phyloP scores from a whole-genome alignment of 2,329 filamentous ascomycete species.

The Nemania sp. region DNA sequence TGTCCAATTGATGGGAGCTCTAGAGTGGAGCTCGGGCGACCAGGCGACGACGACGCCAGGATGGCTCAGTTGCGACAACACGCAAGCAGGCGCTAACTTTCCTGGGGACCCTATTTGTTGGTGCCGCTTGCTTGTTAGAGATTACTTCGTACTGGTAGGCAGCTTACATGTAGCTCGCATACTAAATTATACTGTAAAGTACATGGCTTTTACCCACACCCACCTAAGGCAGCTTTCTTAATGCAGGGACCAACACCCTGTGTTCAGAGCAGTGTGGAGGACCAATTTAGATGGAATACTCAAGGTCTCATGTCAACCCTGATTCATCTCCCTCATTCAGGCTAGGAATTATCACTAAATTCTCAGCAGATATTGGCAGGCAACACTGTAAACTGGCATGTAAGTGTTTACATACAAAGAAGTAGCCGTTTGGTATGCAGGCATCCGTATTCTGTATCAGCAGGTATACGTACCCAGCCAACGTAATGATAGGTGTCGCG shows the following conservation, averaged over 20 bases:
- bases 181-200: neutral
- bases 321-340: too few species aligned
- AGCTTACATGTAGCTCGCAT: neutral
- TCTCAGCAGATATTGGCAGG: too few species aligned
- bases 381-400: neutral
- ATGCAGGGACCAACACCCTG: neutral
- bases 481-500: conserved; percentile 6
- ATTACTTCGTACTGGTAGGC: neutral
- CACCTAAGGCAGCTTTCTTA: neutral
- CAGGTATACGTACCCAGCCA: neutral
- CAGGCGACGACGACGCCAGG: conserved; percentile 15
- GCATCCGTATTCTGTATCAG: conserved; percentile 4
- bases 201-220: too few species aligned
- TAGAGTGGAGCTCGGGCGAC: conserved; percentile 18
- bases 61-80: conserved; percentile 13
- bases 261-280: too few species aligned
- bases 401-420: too few species aligned
- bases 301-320: too few species aligned
- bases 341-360: too few species aligned
- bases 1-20: conserved; percentile 20
- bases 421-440: too few species aligned
- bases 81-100: conserved; percentile 17
- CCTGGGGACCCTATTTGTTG: neutral
- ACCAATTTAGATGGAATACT: too few species aligned
- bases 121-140: neutral